Percentiles rank a stretch among this genome's conserved stretches.
Conservation (phyloP, 2,329 filamentous ascomycete species). For the Colletotrichum falcatum region DNA sequence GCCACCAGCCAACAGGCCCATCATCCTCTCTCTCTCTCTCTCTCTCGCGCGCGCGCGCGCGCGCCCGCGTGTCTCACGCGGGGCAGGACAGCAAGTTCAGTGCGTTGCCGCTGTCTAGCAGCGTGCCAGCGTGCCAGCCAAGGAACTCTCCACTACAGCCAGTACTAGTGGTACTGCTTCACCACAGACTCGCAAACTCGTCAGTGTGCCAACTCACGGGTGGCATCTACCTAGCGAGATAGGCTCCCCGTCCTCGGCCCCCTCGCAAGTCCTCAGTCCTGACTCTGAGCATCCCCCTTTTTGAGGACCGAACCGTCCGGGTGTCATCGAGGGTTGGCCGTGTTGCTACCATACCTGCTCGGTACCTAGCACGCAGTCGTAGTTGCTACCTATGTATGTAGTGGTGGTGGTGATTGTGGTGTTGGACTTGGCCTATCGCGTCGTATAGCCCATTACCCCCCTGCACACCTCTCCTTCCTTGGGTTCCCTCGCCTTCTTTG, state of each 20-base stretch:
- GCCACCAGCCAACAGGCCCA: background rate
- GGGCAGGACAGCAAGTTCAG: constrained; percentile 8
- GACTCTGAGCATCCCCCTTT: constrained; percentile 13
- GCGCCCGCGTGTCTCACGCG: constrained; percentile 1
- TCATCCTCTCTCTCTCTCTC: no score
- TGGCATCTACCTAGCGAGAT: no score
- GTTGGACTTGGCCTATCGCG: constrained; percentile 4
- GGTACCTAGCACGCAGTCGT: background rate
- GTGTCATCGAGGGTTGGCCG: constrained; percentile 29
- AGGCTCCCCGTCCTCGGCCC: background rate
- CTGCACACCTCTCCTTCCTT: constrained; percentile 21
- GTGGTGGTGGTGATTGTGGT: background rate
- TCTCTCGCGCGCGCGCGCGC: no score
- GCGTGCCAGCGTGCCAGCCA: background rate
- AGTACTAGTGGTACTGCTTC: background rate
- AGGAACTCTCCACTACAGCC: background rate
- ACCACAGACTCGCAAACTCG: background rate
- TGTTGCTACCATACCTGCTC: background rate
- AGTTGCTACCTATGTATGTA: background rate
- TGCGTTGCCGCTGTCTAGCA: constrained; percentile 29
- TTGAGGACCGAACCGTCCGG: constrained; percentile 19
- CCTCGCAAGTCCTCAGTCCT: background rate
- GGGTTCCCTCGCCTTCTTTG: constrained; percentile 31
- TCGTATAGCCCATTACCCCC: constrained; percentile 6
- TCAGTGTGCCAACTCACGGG: background rate